A percentile compares a stretch with the other conserved stretches of the same genome.
These are phyloP conservation scores for Neurospora tetraspora DNA, from an alignment of 495 filamentous ascomycete species.

Conservation along the genomic window DNA sequence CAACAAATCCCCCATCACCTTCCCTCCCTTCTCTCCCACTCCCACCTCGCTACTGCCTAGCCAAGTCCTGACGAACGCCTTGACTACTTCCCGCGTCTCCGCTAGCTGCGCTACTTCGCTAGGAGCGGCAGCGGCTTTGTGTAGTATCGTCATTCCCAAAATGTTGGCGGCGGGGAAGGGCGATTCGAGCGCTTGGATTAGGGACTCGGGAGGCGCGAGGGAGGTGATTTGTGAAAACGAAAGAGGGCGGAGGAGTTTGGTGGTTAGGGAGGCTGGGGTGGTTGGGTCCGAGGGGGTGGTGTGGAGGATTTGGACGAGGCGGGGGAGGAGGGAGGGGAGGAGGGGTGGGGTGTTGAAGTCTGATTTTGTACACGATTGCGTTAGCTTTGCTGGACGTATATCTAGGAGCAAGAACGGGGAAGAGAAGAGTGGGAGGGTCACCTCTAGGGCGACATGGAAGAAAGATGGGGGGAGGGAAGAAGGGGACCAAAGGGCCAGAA, in stretches of 20 bases:
- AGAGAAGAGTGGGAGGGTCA: neutral
- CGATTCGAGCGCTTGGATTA: constrained; percentile 47
- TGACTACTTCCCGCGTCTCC: constrained; percentile 50
- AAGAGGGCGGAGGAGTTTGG: constrained; percentile 43
- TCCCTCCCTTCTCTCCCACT: constrained; percentile 60
- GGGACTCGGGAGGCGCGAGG: constrained; percentile 42
- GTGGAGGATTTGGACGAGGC: constrained; percentile 38
- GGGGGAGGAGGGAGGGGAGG: constrained; percentile 38
- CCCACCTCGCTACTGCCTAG: constrained; percentile 58
- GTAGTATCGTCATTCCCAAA: constrained; percentile 58
- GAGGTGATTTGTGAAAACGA: constrained; percentile 39
- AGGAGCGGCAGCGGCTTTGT: constrained; percentile 53
- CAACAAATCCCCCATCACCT: constrained; percentile 59
- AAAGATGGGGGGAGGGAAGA: neutral
- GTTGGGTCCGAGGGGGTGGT: constrained; percentile 41
- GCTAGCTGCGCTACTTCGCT: constrained; percentile 61
- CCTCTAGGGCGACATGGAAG: too few species aligned
- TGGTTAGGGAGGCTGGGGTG: constrained; percentile 37
- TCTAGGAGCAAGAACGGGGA: neutral
- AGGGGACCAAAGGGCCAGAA: too few species aligned
- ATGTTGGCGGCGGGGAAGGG: constrained; percentile 57
- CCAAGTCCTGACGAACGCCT: constrained; percentile 57
- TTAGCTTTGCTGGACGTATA: neutral
- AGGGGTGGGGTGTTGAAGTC: constrained; percentile 37
- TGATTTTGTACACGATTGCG: neutral